Base-by-base conservation (phyloP, 148 eudicot species). In the Silene conica region DNA sequence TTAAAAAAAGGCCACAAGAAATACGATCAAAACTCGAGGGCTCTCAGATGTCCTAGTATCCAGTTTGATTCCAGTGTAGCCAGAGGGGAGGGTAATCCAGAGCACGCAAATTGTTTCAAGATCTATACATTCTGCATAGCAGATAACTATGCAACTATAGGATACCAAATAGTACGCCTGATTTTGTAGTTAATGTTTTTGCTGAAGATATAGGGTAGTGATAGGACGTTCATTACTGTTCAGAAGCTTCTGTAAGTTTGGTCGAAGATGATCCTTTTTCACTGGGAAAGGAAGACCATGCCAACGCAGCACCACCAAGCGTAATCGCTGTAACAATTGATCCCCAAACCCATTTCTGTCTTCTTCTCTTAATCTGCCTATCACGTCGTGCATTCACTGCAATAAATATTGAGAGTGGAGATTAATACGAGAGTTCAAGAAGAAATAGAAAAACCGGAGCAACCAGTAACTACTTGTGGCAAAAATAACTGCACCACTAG, bases 311-410 rank as follows among this genome's bases (percentile, higher is more conserved):
- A 63, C 82, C 77, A 28, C 98, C 98, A 8, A 91, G 73, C 20
- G 92, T 84, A 38, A 91, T 81, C 68, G 88, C 84, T 75, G 88
- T 82, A 31, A 88, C 85, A 71, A 91, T 73, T 12, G 93, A 86
- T 28, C 93, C 89, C 96, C 93, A 95, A 22, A 89, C 69, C 98
- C 92, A 92, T 78, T 73, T 84, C 82, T 88, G 96, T 81, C 85
- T 83, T 81, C 75, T 89, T 83, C 85, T 92, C 82, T 84, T 86
- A 71, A 63, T 89, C 81, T 90, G 97, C 81, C 98, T 82, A 67
- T 87, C 85, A 56, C 79, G 87, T 62, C 98, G 82, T 67, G 96
- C 86, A 15, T 75, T 72, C 76, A n/a, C 99, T 95, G 77, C 54
- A 85, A 69, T 19, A 48, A 50, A 78, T 43, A 78, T 43, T 23